Base-by-base conservation (phyloP, 805 yeast genomes). In the Debaryomyces tyrocola region DNA sequence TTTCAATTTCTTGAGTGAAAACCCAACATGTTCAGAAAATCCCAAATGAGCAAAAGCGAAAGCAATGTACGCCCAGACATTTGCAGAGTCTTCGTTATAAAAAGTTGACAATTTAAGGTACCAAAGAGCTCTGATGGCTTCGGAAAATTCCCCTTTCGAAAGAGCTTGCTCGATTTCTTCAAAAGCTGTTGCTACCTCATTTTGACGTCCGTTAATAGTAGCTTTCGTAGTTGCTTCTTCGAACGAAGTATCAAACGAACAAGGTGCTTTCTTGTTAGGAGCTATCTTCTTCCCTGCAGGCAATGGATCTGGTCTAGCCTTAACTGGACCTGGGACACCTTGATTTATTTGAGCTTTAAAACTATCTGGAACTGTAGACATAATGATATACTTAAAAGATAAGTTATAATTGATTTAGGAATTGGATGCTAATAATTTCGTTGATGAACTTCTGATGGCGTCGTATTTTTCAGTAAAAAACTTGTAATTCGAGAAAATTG, bases 21-120 rank as follows among this genome's bases (percentile, higher is more conserved):
- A 47, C 6, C 47, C 47, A 29, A 47, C 50, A 35, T 47, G 50
- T 21, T 47, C 50, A 20, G 44, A 27, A 20, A 31, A 47, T 14
- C 50, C 50, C 38, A 47, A 47, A 20, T 47, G 50, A 24, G 50
- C 50, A 43, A 38, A 47, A 12, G 50, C 47, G 40, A 47, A 47
- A 17, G 47, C 50, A 47, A 47, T 37, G 24, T 47, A 47, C 2
- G 50, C 50, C 50, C 50, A 47, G 20, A 47, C 50, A 21, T 47
- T 47, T 18, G 50, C 50, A 18, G 50, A 39, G 17, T 47, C 50
- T 24, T 47, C 50, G 35, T 47, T 47, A 35, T 43, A 43, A 20
- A 47, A 47, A 10, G 50, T 43, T 12, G 50, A 47, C n/a, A 39
- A 40, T 18, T 47, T 47, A 21, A 47, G 46, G 39, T 47, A 47